Percentiles rank a stretch among this genome's conserved stretches.
phyloP scores from a whole-genome alignment of 2,329 filamentous ascomycete genomes.

The Pseudocercospora fuligena region DNA sequence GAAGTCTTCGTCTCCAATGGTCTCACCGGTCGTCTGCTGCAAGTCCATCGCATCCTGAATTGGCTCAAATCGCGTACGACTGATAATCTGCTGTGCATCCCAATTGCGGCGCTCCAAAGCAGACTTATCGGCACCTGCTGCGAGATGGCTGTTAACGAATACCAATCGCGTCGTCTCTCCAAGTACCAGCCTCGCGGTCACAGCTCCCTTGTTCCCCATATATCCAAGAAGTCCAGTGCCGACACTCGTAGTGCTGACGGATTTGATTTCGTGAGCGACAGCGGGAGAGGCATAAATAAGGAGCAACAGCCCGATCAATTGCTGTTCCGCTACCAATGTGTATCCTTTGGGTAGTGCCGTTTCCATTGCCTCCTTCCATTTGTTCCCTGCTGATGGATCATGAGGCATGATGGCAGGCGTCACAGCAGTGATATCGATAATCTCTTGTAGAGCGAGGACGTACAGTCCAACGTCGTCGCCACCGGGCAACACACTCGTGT shows the following conservation, averaged over 20 bases:
- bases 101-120: constrained; percentile 84
- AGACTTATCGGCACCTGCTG: constrained; percentile 79
- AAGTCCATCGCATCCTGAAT: constrained; percentile 68
- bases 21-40: constrained; percentile 62
- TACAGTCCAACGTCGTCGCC: constrained; percentile 83
- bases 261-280: constrained; percentile 74
- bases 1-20: constrained; percentile 88
- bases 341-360: constrained; percentile 78
- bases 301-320: constrained; percentile 79
- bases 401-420: constrained; percentile 79
- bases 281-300: constrained; percentile 84
- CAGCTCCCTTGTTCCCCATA: constrained; percentile 94
- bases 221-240: constrained; percentile 92
- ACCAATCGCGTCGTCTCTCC: constrained; percentile 88
- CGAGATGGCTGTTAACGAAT: constrained; percentile 90
- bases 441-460: constrained; percentile 87
- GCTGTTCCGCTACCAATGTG: constrained; percentile 75
- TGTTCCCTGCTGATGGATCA: constrained; percentile 71
- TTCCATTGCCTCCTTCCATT: constrained; percentile 80
- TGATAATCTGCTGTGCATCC: constrained; percentile 81
- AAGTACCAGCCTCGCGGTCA: constrained; percentile 78
- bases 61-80: constrained; percentile 77
- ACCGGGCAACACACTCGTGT: constrained; percentile 55
- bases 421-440: constrained; percentile 82
- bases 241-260: constrained; percentile 79